A percentile compares a stretch with the other conserved stretches of the same genome.
Evolutionary conservation across 2,329 filamentous ascomycete genomes (phyloP).

Genomic region (Juglanconis oblonga): DNA sequence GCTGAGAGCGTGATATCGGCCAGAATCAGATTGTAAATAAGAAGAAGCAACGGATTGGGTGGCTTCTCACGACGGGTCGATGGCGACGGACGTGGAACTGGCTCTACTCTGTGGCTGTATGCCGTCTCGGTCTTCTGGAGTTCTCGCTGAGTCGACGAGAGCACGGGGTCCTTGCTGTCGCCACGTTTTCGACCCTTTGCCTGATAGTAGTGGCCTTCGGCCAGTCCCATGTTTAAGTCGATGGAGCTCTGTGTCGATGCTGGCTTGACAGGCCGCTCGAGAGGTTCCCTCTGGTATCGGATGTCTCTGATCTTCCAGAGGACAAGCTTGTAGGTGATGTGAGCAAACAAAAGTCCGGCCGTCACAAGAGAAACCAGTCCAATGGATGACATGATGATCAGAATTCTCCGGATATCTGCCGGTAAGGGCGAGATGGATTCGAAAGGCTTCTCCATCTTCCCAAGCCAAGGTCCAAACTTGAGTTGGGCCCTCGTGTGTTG

Average conservation of each 20-base stretch:
- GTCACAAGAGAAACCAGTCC: conserved; percentile 26
- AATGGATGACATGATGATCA: conserved; percentile 23
- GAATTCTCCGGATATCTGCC: conserved; percentile 21
- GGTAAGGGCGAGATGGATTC: conserved; percentile 25
- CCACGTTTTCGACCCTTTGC: background rate
- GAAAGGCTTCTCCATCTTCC: background rate
- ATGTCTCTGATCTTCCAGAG: conserved; percentile 25
- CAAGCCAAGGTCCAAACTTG: too few species aligned
- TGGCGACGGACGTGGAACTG: background rate
- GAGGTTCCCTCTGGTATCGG: background rate
- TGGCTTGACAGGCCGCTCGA: background rate
- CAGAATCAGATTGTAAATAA: conserved; percentile 67
- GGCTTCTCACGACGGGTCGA: conserved; percentile 28
- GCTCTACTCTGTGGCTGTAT: background rate
- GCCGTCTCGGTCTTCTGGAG: background rate
- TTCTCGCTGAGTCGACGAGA: background rate
- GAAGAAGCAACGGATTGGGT: conserved; percentile 65
- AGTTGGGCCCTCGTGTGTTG: too few species aligned
- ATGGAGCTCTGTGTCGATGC: background rate
- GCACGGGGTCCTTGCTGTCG: background rate
- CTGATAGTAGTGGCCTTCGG: conserved; percentile 24
- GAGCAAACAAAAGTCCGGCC: conserved; percentile 23
- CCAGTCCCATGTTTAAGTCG: conserved; percentile 27
- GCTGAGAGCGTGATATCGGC: conserved; percentile 66
- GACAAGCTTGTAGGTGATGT: conserved; percentile 28